A percentile compares a stretch with the other conserved stretches of the same genome.
Conservation (phyloP, 805 yeast genomes). For the Lipomyces orientalis region DNA sequence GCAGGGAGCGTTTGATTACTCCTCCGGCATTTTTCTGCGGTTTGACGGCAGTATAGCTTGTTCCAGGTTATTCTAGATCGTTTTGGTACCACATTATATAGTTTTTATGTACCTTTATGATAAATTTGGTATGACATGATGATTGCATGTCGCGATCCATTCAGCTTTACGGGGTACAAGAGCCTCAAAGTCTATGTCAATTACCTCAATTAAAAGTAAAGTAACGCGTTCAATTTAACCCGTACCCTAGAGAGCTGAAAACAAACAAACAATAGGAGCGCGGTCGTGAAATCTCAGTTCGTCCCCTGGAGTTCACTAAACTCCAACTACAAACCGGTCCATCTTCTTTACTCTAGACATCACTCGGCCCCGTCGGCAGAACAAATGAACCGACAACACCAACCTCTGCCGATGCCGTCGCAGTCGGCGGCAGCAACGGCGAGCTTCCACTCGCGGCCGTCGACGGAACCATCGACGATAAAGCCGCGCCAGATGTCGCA, state of each 20-base stretch:
- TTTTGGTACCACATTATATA: neutral
- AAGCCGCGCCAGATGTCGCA: slow-evolving; percentile 56
- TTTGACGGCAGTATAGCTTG: neutral
- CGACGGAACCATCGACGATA: slow-evolving; percentile 27
- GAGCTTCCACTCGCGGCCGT: slow-evolving; percentile 18
- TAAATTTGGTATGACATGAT: too few species aligned
- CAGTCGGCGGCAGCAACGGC: too few species aligned
- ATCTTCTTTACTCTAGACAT: neutral
- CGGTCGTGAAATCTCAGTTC: neutral
- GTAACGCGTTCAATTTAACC: neutral
- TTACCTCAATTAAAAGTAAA: neutral
- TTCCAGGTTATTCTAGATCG: neutral
- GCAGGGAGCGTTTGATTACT: neutral
- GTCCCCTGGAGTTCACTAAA: neutral
- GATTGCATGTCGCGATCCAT: too few species aligned
- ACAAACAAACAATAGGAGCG: neutral
- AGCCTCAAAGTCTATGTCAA: neutral
- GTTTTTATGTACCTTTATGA: too few species aligned
- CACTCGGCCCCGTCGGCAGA: neutral
- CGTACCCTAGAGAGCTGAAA: neutral
- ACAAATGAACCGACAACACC: slow-evolving; percentile 7
- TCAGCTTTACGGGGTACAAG: neutral
- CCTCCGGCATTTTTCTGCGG: neutral
- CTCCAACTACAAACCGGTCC: neutral
- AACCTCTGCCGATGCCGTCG: neutral